Conservation (phyloP, 495 filamentous ascomycete species). For the Tuber microsphaerosporum region DNA sequence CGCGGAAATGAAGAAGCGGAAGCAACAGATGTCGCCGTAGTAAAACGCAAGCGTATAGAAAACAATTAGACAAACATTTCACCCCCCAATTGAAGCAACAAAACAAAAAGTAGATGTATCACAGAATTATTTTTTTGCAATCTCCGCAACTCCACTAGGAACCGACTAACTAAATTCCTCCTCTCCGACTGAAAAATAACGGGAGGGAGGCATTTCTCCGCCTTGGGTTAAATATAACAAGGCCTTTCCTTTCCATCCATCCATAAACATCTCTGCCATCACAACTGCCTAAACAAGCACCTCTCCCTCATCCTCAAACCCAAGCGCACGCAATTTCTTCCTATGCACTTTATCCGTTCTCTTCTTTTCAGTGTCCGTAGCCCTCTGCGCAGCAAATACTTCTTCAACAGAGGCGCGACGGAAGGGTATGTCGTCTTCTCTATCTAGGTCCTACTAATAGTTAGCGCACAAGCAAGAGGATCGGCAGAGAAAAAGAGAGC, state of each 20-base stretch:
- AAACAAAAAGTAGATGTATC: not conserved
- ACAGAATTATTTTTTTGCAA: not conserved
- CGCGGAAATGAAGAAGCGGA: constrained; percentile 38
- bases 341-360: constrained; percentile 60
- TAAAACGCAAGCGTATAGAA: not conserved
- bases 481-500: constrained; percentile 19
- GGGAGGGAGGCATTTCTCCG: constrained; percentile 1
- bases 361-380: constrained; percentile 62
- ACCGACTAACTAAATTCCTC: not conserved
- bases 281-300: constrained; percentile 25
- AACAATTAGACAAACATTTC: not conserved
- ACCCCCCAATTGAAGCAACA: not conserved
- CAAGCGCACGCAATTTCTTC: constrained; percentile 61
- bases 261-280: not conserved
- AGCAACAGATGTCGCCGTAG: not conserved
- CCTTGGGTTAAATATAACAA: constrained; percentile 42
- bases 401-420: constrained; percentile 59
- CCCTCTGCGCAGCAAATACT: constrained; percentile 65
- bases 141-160: not conserved
- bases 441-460: constrained; percentile 67
- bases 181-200: constrained; percentile 1
- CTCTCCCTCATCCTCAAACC: constrained; percentile 72
- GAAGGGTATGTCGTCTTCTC: constrained; percentile 77
- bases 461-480: constrained; percentile 10
- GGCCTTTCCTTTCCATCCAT: constrained; percentile 19